Percentiles rank a stretch among this genome's conserved stretches.
Conservation (phyloP, 192 early-diverging fungal genomes). For the Pilaira anomala region DNA sequence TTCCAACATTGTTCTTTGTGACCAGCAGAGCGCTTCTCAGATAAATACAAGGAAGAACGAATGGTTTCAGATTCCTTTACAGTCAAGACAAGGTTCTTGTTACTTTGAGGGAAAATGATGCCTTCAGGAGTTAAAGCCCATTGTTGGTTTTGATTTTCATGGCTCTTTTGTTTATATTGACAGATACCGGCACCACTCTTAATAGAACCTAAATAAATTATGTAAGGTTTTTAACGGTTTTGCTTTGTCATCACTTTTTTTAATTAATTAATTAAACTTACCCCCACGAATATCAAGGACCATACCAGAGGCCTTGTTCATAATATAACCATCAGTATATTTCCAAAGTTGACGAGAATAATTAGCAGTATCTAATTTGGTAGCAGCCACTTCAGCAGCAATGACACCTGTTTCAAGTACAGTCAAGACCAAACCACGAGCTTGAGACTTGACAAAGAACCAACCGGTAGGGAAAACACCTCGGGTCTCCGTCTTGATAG, state of each 20-base stretch:
- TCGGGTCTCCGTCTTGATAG: conserved; percentile 1
- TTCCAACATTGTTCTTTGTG: conserved; percentile 32
- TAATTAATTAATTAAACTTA: conserved; percentile 16
- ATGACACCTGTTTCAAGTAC: conserved; percentile 32
- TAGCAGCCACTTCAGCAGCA: conserved; percentile 27
- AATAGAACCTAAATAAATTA: conserved; percentile 16
- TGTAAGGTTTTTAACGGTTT: no score
- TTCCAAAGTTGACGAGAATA: conserved; percentile 39
- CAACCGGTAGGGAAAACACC: conserved; percentile 33
- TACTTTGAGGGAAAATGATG: conserved; percentile 17
- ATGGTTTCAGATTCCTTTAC: conserved; percentile 22
- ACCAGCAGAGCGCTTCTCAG: conserved; percentile 1
- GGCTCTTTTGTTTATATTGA: conserved; percentile 22
- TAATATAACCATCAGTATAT: conserved; percentile 31
- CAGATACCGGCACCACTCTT: conserved; percentile 17
- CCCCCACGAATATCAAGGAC: conserved; percentile 35
- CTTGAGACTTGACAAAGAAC: conserved; percentile 41
- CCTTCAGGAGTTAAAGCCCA: conserved; percentile 31
- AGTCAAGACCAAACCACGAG: conserved; percentile 23
- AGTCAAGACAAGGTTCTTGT: conserved; percentile 18
- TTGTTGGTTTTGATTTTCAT: conserved; percentile 26
- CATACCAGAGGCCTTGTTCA: conserved; percentile 38
- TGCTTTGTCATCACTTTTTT: no score
- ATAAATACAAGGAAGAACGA: conserved; percentile 16
- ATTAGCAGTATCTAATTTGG: conserved; percentile 21